A percentile compares a stretch with the other conserved stretches of the same genome.
Conservation (phyloP, 2,329 filamentous ascomycete genomes). For the Botrytis deweyae region DNA sequence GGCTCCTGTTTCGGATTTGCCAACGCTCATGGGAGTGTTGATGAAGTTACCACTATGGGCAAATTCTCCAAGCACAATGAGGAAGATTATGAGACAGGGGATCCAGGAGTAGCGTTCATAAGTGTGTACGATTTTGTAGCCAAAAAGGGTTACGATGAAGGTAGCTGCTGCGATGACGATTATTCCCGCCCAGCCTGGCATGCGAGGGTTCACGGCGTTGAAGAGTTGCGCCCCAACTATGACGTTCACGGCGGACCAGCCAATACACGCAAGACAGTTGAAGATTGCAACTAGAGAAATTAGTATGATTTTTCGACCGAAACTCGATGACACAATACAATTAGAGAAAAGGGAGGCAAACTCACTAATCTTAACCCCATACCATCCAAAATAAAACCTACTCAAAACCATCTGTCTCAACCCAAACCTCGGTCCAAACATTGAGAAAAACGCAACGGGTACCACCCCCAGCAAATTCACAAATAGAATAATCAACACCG, state of each 20-base stretch:
- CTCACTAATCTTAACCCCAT: conserved; percentile 65
- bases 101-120: conserved; percentile 79
- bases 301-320: neutral
- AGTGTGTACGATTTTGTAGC: conserved; percentile 72
- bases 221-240: conserved; percentile 80
- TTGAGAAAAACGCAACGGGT: conserved; percentile 75
- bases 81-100: conserved; percentile 69
- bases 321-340: conserved; percentile 22
- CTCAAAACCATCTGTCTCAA: conserved; percentile 80
- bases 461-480: conserved; percentile 72
- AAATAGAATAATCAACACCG: conserved; percentile 69
- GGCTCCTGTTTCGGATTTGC: conserved; percentile 58
- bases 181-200: conserved; percentile 73
- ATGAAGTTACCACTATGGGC: conserved; percentile 65
- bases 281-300: conserved; percentile 57
- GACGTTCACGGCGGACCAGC: conserved; percentile 75
- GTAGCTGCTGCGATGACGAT: conserved; percentile 69
- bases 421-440: conserved; percentile 71
- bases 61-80: conserved; percentile 68
- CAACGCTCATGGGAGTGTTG: conserved; percentile 57
- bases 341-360: conserved; percentile 22
- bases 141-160: conserved; percentile 68
- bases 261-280: conserved; percentile 68
- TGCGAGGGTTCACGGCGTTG: conserved; percentile 66
- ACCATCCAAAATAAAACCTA: conserved; percentile 74